Conservation (phyloP, 305 asterid species). For the Caryopteris hybrid region DNA sequence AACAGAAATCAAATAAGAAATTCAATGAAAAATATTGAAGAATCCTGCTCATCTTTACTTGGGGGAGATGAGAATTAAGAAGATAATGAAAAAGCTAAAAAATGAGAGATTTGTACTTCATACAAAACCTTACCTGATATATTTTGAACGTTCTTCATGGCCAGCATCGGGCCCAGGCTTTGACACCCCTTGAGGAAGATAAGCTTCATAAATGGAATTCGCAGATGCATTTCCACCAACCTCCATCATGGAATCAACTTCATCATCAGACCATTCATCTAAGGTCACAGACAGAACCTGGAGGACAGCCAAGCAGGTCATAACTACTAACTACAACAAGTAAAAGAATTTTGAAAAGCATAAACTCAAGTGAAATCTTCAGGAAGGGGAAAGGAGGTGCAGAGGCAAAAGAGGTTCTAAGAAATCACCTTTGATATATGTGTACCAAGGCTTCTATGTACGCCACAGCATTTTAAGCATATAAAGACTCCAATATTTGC, state of each 20-base stretch:
- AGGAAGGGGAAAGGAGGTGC: background rate
- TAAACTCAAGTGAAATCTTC: background rate
- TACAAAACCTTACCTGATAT: constrained; percentile 52
- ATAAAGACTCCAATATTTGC: constrained; percentile 94
- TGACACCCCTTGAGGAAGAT: constrained; percentile 72
- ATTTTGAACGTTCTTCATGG: constrained; percentile 70
- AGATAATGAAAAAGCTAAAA: background rate
- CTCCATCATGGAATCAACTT: constrained; percentile 82
- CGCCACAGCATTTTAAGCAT: constrained; percentile 94
- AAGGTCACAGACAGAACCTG: constrained; percentile 93
- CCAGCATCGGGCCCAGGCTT: constrained; percentile 84
- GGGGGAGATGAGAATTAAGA: background rate
- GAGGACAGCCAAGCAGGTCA: background rate
- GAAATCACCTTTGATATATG: constrained; percentile 83
- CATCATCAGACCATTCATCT: constrained; percentile 97
- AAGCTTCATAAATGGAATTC: constrained; percentile 95
- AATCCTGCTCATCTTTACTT: background rate
- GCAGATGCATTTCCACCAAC: constrained; percentile 95
- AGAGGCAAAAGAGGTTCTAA: background rate
- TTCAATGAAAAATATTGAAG: background rate
- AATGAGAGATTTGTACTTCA: background rate
- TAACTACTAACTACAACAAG: background rate
- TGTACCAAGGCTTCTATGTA: constrained; percentile 92
- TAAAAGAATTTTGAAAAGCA: background rate
- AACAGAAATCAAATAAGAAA: background rate